Percentiles rank a stretch among this genome's conserved stretches.
Conservation (phyloP, 345 rosid species). For the Euphorbia pulcherrima region DNA sequence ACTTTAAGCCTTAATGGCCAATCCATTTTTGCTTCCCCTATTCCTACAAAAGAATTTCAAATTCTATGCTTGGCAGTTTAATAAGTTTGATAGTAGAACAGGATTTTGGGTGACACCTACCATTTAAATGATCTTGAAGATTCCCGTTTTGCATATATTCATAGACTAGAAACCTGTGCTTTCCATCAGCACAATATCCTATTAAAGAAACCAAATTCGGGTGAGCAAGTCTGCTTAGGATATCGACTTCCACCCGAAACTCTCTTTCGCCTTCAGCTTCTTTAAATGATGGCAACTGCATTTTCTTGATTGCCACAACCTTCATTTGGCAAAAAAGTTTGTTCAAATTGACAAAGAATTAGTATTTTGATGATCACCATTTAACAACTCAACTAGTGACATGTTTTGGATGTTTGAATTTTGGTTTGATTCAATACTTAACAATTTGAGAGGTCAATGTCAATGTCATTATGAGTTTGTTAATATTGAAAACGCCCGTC, state of each 20-base stretch:
- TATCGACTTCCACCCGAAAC: conserved; percentile 93
- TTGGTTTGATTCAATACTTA: neutral
- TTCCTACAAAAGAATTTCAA: conserved; percentile 43
- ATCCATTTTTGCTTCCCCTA: conserved; percentile 69
- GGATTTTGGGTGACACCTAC: conserved; percentile 37
- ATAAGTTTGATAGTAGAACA: conserved; percentile 3
- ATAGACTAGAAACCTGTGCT: conserved; percentile 86
- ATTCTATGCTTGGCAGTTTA: conserved; percentile 9
- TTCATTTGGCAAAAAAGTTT: conserved; percentile 26
- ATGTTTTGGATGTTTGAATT: conserved; percentile 6
- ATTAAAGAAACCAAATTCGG: conserved; percentile 84
- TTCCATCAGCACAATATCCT: conserved; percentile 93
- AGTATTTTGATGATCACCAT: neutral
- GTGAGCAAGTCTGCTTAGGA: conserved; percentile 91
- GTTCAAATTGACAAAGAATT: neutral
- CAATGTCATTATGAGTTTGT: neutral
- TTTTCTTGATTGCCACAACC: conserved; percentile 97
- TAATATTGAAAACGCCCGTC: neutral
- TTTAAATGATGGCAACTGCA: conserved; percentile 81
- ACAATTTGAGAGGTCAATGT: neutral
- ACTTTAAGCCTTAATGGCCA: conserved; percentile 81
- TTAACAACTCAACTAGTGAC: neutral
- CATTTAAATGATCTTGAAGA: conserved; percentile 91
- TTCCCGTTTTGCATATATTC: conserved; percentile 91
- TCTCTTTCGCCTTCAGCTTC: conserved; percentile 90